Conservation (phyloP, 495 filamentous ascomycete species). For the Penicillium soppii region DNA sequence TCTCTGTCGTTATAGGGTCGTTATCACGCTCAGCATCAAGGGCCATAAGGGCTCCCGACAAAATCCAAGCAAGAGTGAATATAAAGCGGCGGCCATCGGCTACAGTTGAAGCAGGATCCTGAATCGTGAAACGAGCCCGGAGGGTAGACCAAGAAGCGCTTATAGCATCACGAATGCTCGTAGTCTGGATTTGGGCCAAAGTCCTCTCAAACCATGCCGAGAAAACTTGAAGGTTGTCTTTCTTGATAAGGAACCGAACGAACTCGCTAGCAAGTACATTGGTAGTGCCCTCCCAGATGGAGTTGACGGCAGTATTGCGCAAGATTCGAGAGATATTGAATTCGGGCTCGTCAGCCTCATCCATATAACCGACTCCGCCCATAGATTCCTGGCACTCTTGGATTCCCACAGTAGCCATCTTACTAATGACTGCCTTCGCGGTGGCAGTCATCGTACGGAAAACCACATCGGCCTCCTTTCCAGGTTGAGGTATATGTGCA, state of each 20-base stretch:
- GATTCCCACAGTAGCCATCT: conserved; percentile 52
- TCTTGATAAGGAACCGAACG: conserved; percentile 53
- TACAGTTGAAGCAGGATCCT: conserved; percentile 15
- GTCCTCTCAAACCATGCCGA: conserved; percentile 44
- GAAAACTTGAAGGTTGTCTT: conserved; percentile 40
- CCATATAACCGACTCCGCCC: conserved; percentile 75
- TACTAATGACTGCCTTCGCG: conserved; percentile 63
- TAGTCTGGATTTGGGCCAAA: conserved; percentile 12
- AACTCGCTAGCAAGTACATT: conserved; percentile 66
- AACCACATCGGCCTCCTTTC: conserved; percentile 41
- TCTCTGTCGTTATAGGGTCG: conserved; percentile 28
- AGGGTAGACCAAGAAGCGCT: conserved; percentile 18
- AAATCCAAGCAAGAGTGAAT: conserved; percentile 34
- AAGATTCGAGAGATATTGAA: conserved; percentile 65
- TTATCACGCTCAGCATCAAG: conserved; percentile 34
- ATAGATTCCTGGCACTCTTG: conserved; percentile 68
- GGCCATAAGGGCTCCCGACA: conserved; percentile 27
- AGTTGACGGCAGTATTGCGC: conserved; percentile 62
- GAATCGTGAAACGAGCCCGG: conserved; percentile 12
- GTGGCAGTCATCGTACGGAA: conserved; percentile 64
- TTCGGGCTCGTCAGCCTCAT: conserved; percentile 48
- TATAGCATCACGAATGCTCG: conserved; percentile 10
- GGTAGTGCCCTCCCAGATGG: conserved; percentile 78
- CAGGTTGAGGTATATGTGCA: conserved; percentile 26
- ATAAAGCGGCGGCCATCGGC: conserved; percentile 37